A percentile compares a stretch with the other conserved stretches of the same genome.
These are phyloP conservation scores for Astrothelium subdiscretum DNA, from an alignment of 495 filamentous ascomycete species.

Conservation along the genomic window DNA sequence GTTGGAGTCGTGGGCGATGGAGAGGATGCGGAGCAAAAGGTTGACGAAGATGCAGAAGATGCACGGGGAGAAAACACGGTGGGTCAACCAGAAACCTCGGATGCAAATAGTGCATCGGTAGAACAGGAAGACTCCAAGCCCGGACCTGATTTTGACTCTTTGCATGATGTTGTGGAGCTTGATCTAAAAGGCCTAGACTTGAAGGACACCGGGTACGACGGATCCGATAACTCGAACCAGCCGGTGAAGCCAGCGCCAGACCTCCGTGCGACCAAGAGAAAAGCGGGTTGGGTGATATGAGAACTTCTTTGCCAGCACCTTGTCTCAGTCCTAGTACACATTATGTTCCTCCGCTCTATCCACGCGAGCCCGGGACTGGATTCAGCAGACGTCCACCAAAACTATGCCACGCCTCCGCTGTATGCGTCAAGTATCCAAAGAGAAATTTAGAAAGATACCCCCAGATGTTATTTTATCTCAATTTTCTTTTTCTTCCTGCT, in stretches of 20 bases:
- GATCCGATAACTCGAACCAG: not conserved
- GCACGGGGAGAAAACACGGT: not conserved
- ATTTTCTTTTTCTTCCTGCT: not conserved
- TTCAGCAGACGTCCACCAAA: not conserved
- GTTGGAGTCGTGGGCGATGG: constrained; percentile 45
- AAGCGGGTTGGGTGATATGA: constrained; percentile 17
- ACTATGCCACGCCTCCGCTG: not conserved
- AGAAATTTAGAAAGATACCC: not conserved
- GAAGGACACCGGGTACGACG: constrained; percentile 3
- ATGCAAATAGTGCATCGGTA: not conserved
- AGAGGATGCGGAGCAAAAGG: constrained; percentile 25
- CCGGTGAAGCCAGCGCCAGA: not conserved
- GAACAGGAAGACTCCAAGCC: not conserved
- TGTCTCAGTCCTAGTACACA: not conserved
- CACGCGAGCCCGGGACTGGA: not conserved
- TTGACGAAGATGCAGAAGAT: constrained; percentile 13
- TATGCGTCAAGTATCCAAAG: not conserved
- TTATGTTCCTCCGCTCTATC: not conserved
- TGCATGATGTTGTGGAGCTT: not conserved
- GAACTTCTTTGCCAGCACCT: not conserved
- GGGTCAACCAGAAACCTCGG: not conserved
- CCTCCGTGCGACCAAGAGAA: not conserved
- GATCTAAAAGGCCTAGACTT: not conserved
- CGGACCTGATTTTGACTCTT: not conserved
- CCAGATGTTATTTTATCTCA: not conserved